A percentile compares a stretch with the other conserved stretches of the same genome.
Evolutionary conservation across 2,329 filamentous ascomycete genomes (phyloP).

Genomic region (Neofusicoccum sp.): DNA sequence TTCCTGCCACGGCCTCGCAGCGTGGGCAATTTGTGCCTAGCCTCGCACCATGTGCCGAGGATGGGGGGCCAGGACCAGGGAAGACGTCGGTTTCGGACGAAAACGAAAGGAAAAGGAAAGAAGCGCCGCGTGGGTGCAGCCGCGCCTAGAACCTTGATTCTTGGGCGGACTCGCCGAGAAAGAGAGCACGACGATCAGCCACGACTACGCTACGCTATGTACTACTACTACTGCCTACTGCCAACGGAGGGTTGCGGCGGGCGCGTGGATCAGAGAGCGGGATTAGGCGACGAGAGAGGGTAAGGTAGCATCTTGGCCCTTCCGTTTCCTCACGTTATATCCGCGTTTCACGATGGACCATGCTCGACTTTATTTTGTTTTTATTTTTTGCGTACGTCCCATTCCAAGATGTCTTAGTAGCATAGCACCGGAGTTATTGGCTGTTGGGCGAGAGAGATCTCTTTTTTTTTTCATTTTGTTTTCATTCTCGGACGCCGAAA

Average conservation of each 20-base stretch:
- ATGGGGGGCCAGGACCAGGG: not conserved
- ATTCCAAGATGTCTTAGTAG: not conserved
- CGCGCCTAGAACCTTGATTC: too few relatives aligned
- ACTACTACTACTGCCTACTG: too few relatives aligned
- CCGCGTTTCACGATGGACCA: not conserved
- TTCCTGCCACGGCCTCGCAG: not conserved
- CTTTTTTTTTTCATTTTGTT: not conserved
- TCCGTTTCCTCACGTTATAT: not conserved
- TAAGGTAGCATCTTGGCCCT: not conserved
- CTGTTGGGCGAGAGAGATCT: not conserved
- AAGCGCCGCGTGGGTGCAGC: not conserved
- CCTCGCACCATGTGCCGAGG: not conserved
- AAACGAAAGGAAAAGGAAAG: not conserved
- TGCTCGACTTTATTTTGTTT: not conserved
- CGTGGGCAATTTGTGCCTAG: not conserved
- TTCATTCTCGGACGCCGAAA: too few relatives aligned
- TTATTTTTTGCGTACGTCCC: not conserved
- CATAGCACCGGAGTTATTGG: not conserved
- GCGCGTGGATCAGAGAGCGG: too few relatives aligned
- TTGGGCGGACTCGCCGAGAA: too few relatives aligned
- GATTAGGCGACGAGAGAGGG: not conserved
- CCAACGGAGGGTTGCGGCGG: too few relatives aligned
- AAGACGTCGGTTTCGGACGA: not conserved
- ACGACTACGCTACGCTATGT: too few relatives aligned
- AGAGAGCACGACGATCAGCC: too few relatives aligned